Evolutionary conservation across 805 yeast species (phyloP).

Genomic region (Metschnikowia reukaufii): DNA sequence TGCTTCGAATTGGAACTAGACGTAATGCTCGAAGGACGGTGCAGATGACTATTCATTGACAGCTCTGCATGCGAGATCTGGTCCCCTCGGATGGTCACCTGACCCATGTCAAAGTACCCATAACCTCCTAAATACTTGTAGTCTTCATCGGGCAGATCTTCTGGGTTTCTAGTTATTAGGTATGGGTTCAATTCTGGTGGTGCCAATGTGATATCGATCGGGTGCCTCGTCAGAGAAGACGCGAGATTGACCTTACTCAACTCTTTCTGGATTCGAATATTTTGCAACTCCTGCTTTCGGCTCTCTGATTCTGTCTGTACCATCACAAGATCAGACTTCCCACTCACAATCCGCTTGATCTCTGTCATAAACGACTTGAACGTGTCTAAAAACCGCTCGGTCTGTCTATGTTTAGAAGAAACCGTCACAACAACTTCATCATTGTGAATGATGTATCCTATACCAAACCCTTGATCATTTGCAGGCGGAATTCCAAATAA

Average conservation of each 20-base stretch:
- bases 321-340: conserved; percentile 33
- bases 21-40: conserved; percentile 19
- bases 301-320: conserved; percentile 32
- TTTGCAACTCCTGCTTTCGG: conserved; percentile 35
- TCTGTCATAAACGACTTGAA: conserved; percentile 62
- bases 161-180: background rate
- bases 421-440: conserved; percentile 79
- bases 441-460: conserved; percentile 83
- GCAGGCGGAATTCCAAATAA: conserved; percentile 93
- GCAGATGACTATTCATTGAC: conserved; percentile 27
- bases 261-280: conserved; percentile 36
- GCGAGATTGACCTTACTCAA: conserved; percentile 27
- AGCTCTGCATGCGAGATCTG: conserved; percentile 30
- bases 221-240: conserved; percentile 23
- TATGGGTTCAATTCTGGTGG: background rate
- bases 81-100: conserved; percentile 56
- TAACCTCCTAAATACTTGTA: conserved; percentile 70
- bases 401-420: conserved; percentile 86
- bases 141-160: conserved; percentile 19
- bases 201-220: conserved; percentile 20
- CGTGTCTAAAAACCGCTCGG: conserved; percentile 71
- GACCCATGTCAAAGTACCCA: conserved; percentile 78
- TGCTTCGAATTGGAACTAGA: conserved; percentile 28
- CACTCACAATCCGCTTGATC: conserved; percentile 50
- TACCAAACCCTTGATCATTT: conserved; percentile 86